Conservation (phyloP, 2,329 filamentous ascomycete species). For the Monilinia laxa region DNA sequence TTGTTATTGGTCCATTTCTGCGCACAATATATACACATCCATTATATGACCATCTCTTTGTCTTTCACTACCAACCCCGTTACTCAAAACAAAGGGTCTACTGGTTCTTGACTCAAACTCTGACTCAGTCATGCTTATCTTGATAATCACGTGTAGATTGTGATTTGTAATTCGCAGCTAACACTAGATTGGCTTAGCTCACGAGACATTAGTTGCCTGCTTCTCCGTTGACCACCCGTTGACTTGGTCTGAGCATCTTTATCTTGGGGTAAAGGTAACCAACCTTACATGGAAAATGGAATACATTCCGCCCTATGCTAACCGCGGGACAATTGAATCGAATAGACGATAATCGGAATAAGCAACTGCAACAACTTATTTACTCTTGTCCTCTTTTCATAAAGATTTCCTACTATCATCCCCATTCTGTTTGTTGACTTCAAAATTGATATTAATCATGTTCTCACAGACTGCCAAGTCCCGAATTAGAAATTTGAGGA, state of each 20-base stretch:
- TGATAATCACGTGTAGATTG: slow-evolving; percentile 7
- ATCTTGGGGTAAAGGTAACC: background rate
- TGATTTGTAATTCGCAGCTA: background rate
- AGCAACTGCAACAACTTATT: background rate
- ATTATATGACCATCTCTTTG: too few relatives aligned
- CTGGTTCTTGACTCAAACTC: too few relatives aligned
- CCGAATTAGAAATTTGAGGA: slow-evolving; percentile 31
- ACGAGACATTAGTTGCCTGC: background rate
- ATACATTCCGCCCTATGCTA: slow-evolving; percentile 17
- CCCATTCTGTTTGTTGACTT: background rate
- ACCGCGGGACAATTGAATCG: slow-evolving; percentile 15
- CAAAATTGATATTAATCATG: slow-evolving; percentile 34
- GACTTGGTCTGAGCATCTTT: background rate
- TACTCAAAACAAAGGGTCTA: too few relatives aligned
- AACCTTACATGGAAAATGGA: background rate
- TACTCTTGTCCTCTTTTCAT: slow-evolving; percentile 5
- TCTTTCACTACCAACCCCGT: too few relatives aligned
- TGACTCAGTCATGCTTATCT: slow-evolving; percentile 9
- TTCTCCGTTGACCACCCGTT: background rate
- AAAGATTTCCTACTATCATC: background rate
- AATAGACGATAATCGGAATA: background rate
- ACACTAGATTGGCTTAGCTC: background rate
- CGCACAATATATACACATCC: too few relatives aligned
- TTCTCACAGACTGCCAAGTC: slow-evolving; percentile 37
- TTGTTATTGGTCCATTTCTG: too few relatives aligned